Evolutionary conservation across 2,329 filamentous ascomycete genomes (phyloP).

Genomic region (Pseudogymnoascus sp.): DNA sequence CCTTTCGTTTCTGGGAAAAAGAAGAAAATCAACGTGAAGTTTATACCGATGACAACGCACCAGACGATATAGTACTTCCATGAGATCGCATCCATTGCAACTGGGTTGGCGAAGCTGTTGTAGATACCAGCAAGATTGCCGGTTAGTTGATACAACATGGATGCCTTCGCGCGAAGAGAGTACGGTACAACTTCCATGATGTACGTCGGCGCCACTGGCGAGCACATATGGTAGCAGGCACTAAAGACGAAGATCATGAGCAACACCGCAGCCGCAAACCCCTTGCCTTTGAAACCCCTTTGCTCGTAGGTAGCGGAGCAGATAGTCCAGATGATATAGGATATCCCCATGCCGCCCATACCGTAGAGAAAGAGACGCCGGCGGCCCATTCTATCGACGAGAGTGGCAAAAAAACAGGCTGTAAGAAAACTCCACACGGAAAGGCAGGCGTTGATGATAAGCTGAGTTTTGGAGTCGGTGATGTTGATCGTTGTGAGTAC

Average conservation of each 20-base stretch:
- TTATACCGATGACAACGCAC: conserved; percentile 4
- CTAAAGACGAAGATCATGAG: conserved; percentile 30
- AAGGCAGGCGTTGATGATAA: conserved; percentile 26
- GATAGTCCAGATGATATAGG: conserved; percentile 26
- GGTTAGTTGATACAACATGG: conserved; percentile 27
- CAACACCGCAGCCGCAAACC: conserved; percentile 26
- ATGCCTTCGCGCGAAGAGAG: conserved; percentile 26
- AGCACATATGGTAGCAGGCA: conserved; percentile 30
- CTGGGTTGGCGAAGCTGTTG: conserved; percentile 15
- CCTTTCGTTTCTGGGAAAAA: conserved; percentile 59
- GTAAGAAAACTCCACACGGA: conserved; percentile 27
- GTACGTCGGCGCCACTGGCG: conserved; percentile 38
- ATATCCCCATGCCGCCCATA: conserved; percentile 25
- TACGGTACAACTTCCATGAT: conserved; percentile 38
- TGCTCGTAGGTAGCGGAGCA: conserved; percentile 35
- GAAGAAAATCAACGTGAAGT: conserved; percentile 48
- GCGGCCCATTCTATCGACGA: conserved; percentile 35
- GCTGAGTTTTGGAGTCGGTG: conserved; percentile 16
- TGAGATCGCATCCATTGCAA: conserved; percentile 14
- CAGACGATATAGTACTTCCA: conserved; percentile 14
- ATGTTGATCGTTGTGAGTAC: conserved; percentile 23
- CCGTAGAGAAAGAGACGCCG: conserved; percentile 45
- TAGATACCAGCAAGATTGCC: conserved; percentile 25
- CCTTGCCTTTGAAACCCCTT: conserved; percentile 29
- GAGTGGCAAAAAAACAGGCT: conserved; percentile 23